Conservation (phyloP, 257 asterid genomes). For the Verbascum thapsus region DNA sequence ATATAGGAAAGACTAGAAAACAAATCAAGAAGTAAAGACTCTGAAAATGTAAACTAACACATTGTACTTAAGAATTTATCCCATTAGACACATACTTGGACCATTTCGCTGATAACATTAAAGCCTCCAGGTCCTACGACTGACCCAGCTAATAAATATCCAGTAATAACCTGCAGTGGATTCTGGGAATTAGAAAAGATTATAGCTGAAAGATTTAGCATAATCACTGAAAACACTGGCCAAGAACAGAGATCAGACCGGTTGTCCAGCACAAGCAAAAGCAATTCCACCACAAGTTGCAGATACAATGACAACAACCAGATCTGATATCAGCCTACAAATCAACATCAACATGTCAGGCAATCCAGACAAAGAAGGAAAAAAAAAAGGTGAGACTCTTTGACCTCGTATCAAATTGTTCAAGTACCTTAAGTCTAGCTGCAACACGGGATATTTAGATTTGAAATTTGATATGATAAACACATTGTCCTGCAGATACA, state of each 20-base stretch:
- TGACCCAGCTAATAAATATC: slow-evolving; percentile 97
- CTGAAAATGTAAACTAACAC: slow-evolving; percentile 19
- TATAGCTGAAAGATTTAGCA: slow-evolving; percentile 17
- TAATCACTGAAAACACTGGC: slow-evolving; percentile 21
- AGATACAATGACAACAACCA: slow-evolving; percentile 96
- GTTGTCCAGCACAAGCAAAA: slow-evolving; percentile 99
- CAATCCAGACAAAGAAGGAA: slow-evolving; percentile 24
- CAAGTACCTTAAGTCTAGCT: slow-evolving; percentile 87
- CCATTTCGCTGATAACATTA: slow-evolving; percentile 91
- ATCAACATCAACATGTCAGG: slow-evolving; percentile 33
- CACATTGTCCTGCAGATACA: slow-evolving; percentile 74
- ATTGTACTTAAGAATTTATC: slow-evolving; percentile 9
- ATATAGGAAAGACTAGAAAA: slow-evolving; percentile 15
- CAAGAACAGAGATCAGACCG: slow-evolving; percentile 60
- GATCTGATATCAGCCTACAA: slow-evolving; percentile 92
- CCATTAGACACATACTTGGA: slow-evolving; percentile 71
- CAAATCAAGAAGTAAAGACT: slow-evolving; percentile 1
- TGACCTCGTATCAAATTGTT: slow-evolving; percentile 21
- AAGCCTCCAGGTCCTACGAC: slow-evolving; percentile 99
- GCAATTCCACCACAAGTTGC: slow-evolving; percentile 99
- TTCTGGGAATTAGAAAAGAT: slow-evolving; percentile 28
- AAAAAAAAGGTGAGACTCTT: slow-evolving; percentile 28
- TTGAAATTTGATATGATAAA: slow-evolving; percentile 97
- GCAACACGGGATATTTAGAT: slow-evolving; percentile 93
- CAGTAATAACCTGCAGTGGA: slow-evolving; percentile 81